Conservation (phyloP, 176 grass and related monocot species). For the Avena insularis region DNA sequence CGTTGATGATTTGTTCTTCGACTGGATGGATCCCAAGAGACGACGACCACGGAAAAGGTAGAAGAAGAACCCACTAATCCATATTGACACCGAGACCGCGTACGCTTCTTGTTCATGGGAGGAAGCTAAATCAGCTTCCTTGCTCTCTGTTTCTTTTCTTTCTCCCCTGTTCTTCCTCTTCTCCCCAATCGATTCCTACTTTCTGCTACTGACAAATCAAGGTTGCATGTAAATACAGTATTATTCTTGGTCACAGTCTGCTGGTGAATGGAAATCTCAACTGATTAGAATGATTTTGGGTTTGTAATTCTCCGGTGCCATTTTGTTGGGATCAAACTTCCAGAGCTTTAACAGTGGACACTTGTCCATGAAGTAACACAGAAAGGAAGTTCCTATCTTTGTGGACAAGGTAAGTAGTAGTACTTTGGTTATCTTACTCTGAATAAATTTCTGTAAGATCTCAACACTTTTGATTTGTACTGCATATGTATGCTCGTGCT, state of each 20-base stretch:
- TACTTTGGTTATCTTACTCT: constrained; percentile 7
- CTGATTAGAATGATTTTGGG: too few species aligned
- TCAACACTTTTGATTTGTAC: neutral
- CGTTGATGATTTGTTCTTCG: constrained; percentile 47
- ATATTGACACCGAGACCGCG: constrained; percentile 17
- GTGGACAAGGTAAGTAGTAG: neutral
- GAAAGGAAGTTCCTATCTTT: constrained; percentile 10
- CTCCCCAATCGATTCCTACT: constrained; percentile 18
- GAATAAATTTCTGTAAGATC: neutral
- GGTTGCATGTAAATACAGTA: constrained; percentile 53
- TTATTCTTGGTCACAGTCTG: constrained; percentile 32
- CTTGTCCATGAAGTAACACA: neutral
- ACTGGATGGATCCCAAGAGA: neutral
- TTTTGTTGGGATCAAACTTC: neutral
- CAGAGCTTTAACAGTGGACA: neutral
- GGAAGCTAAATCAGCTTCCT: constrained; percentile 38
- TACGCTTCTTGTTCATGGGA: constrained; percentile 27
- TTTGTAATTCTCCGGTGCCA: neutral
- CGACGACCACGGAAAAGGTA: neutral
- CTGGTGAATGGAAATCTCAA: constrained; percentile 9
- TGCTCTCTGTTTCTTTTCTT: constrained; percentile 22
- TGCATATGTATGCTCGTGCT: neutral
- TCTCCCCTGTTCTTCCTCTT: constrained; percentile 44
- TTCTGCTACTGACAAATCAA: constrained; percentile 46
- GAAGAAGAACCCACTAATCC: constrained; percentile 25